Conservation (phyloP, 140 eudicot genomes). For the Senecio squalidus region DNA sequence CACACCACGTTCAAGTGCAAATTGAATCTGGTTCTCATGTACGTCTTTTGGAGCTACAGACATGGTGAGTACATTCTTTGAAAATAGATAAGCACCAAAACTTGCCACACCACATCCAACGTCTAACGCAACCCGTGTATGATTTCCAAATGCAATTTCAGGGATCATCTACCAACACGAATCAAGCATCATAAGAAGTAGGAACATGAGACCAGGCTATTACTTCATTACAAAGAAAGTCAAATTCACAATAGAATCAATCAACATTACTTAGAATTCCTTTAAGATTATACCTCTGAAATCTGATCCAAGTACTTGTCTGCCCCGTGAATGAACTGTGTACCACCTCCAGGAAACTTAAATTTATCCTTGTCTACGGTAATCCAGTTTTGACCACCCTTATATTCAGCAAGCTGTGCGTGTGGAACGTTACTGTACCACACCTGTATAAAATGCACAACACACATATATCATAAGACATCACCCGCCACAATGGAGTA, state of each 20-base stretch:
- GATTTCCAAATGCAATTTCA: conserved; percentile 82
- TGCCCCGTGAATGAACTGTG: conserved; percentile 98
- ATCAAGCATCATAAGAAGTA: conserved; percentile 11
- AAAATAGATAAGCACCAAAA: conserved; percentile 83
- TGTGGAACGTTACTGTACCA: conserved; percentile 97
- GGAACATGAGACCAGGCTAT: neutral
- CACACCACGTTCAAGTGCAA: conserved; percentile 97
- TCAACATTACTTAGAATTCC: conserved; percentile 3
- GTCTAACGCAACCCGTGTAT: conserved; percentile 78
- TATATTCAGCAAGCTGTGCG: conserved; percentile 86
- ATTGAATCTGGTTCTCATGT: conserved; percentile 94
- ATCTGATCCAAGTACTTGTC: conserved; percentile 90
- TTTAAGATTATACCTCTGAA: conserved; percentile 50
- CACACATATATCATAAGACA: neutral
- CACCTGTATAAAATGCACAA: conserved; percentile 42
- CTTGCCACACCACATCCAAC: conserved; percentile 99
- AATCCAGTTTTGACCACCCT: conserved; percentile 98
- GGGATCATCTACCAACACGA: conserved; percentile 67
- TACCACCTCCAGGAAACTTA: conserved; percentile 99
- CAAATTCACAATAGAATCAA: neutral
- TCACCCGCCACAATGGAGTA: neutral
- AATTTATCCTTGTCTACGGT: conserved; percentile 74
- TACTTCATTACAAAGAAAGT: neutral
- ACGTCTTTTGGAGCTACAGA: conserved; percentile 98
- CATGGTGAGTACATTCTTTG: conserved; percentile 78